Base-by-base conservation (phyloP, 2,329 filamentous ascomycete species). In the Trichophyton schoenleinii region DNA sequence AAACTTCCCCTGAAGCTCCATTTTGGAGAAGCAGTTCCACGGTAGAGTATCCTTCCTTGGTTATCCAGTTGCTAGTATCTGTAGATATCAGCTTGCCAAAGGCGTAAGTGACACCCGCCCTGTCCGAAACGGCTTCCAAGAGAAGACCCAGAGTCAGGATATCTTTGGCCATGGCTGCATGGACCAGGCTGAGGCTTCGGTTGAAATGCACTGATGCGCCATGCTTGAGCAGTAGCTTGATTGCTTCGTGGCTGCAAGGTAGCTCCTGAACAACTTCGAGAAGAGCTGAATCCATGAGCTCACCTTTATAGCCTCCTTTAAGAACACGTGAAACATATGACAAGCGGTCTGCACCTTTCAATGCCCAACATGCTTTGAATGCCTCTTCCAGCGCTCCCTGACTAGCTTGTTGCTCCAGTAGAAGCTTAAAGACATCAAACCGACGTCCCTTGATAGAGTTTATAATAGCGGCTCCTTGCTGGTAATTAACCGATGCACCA, bases 201-300 rank as follows among this genome's bases (percentile, higher is more conserved):
- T 79, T 79, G 67, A 79, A 79, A 66, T 85, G 80, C 0, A 81
- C 78, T 60, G 80, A 79, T 2, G 82, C 83, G 0, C 82, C 82
- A 36, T 79, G 75, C 0, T 69, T 64, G 6, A 85, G 70, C 18
- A 86, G 67, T 8, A 83, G 75, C 31, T 70, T 72, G 36, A 85
- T 74, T 13, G 84, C 60, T 3, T 65, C 63, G 20, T 52, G 25
- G 31, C 66, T 64, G 25, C 57, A 62, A n/a, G 65, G 64, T 15
- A 36, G 48, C 13, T 63, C 64, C 48, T 65, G 55, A 9, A 66
- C 66, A 34, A 60, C 58, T 48, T 66, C 62, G 6, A 64, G 49
- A 22, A 69, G 59, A 13, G 64, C 65, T 52, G 41, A 53, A 46
- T 65, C 61, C 3, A 66, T n/a, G 2, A 58, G 38, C 9, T 46